Conservation (phyloP, 148 eudicot genomes). For the Fallopia convolvulus region DNA sequence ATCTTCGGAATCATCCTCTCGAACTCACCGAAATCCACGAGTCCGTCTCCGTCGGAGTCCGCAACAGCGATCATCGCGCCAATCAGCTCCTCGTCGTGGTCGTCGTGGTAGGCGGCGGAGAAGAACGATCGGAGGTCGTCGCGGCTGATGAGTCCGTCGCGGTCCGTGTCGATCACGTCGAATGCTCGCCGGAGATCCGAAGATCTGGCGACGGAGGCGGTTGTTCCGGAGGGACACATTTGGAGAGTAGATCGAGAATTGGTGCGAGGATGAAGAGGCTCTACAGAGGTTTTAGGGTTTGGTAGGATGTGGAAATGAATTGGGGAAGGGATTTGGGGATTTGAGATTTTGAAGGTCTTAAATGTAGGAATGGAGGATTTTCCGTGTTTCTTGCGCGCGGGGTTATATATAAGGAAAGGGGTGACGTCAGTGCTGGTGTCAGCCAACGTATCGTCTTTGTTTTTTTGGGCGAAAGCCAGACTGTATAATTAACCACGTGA, state of each 20-base stretch:
- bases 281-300: constrained; percentile 6
- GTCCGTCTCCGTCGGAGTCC: constrained; percentile 59
- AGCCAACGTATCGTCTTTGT: background rate
- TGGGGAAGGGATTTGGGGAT: background rate
- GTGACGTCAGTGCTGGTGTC: constrained; percentile 4
- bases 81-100: constrained; percentile 43
- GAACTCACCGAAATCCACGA: constrained; percentile 61
- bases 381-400: background rate
- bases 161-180: constrained; percentile 62
- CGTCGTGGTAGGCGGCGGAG: constrained; percentile 13
- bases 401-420: background rate
- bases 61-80: constrained; percentile 66
- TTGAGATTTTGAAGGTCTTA: background rate
- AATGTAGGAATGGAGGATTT: background rate
- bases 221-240: constrained; percentile 63
- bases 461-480: background rate
- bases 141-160: constrained; percentile 64
- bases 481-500: background rate
- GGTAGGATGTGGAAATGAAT: background rate
- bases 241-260: background rate
- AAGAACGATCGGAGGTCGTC: constrained; percentile 60
- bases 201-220: background rate
- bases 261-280: background rate
- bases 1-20: constrained; percentile 30
- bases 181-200: constrained; percentile 49